These are phyloP conservation scores for Tieghemiomyces parasiticus DNA, from an alignment of 192 early-diverging fungal species.

Conservation along the genomic window DNA sequence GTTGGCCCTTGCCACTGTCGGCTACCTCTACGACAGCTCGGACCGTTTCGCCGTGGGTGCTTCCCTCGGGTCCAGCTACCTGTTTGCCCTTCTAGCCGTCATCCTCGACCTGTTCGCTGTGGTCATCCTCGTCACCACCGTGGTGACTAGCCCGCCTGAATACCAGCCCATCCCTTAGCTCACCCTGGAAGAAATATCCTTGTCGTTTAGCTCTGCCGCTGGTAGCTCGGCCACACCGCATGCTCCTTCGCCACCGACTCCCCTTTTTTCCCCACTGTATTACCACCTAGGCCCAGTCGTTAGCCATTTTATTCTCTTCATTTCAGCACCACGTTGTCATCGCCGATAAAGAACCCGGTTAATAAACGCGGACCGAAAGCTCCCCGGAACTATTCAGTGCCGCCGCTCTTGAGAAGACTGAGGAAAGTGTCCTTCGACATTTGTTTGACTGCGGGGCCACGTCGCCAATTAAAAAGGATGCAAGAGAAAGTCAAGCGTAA, in stretches of 20 bases:
- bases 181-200: too few relatives aligned
- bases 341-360: too few relatives aligned
- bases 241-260: too few relatives aligned
- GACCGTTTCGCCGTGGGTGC: neutral
- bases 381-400: neutral
- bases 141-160: neutral
- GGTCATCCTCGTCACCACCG: slow-evolving; percentile 1
- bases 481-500: too few relatives aligned
- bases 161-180: slow-evolving; percentile 4
- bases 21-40: neutral
- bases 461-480: too few relatives aligned
- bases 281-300: too few relatives aligned
- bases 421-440: slow-evolving; percentile 59
- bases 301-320: neutral
- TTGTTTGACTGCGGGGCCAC: slow-evolving; percentile 35
- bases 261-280: too few relatives aligned
- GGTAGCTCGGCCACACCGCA: too few relatives aligned
- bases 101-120: neutral
- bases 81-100: neutral
- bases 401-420: slow-evolving; percentile 46
- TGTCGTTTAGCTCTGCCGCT: too few relatives aligned
- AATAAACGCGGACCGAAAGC: neutral
- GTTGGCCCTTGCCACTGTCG: neutral
- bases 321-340: too few relatives aligned
- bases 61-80: neutral